Percentiles rank a stretch among this genome's conserved stretches.
These are phyloP conservation scores for Orobanche coerulescens DNA, from an alignment of 257 asterid genomes.

Conservation along the genomic window DNA sequence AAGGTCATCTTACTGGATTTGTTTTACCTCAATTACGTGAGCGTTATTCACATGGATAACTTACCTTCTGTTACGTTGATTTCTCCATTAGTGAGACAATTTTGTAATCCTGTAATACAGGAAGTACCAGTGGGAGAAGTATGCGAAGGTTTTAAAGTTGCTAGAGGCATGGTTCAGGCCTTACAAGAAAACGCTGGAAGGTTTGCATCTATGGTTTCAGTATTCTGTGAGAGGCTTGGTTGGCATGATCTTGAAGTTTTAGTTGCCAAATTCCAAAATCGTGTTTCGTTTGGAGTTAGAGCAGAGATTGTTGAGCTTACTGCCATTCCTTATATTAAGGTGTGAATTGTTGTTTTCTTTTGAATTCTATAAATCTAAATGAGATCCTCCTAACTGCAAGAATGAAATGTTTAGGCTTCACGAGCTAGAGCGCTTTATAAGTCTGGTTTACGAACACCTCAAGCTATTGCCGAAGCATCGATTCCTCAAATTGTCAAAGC, in stretches of 20 bases:
- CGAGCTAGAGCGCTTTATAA: slow-evolving; percentile 97
- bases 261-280: slow-evolving; percentile 86
- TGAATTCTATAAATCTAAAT: slow-evolving; percentile 14
- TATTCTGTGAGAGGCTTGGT: slow-evolving; percentile 98
- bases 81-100: slow-evolving; percentile 12
- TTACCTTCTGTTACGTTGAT: slow-evolving; percentile 12
- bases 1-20: background rate
- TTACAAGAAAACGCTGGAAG: slow-evolving; percentile 98
- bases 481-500: slow-evolving; percentile 83
- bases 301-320: slow-evolving; percentile 98
- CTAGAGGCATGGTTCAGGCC: slow-evolving; percentile 99
- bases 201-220: slow-evolving; percentile 98
- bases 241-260: slow-evolving; percentile 94
- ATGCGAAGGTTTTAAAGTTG: slow-evolving; percentile 82
- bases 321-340: slow-evolving; percentile 89
- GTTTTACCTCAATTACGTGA: slow-evolving; percentile 6
- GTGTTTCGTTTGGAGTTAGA: slow-evolving; percentile 96
- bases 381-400: slow-evolving; percentile 22
- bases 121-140: slow-evolving; percentile 82
- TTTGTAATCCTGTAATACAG: slow-evolving; percentile 38
- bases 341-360: slow-evolving; percentile 23
- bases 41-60: background rate
- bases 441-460: slow-evolving; percentile 94
- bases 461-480: slow-evolving; percentile 92
- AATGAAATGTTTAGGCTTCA: slow-evolving; percentile 64